Percentiles rank a stretch among this genome's conserved stretches.
phyloP scores from a whole-genome alignment of 441 rosid species.

The Breynia disticha region DNA sequence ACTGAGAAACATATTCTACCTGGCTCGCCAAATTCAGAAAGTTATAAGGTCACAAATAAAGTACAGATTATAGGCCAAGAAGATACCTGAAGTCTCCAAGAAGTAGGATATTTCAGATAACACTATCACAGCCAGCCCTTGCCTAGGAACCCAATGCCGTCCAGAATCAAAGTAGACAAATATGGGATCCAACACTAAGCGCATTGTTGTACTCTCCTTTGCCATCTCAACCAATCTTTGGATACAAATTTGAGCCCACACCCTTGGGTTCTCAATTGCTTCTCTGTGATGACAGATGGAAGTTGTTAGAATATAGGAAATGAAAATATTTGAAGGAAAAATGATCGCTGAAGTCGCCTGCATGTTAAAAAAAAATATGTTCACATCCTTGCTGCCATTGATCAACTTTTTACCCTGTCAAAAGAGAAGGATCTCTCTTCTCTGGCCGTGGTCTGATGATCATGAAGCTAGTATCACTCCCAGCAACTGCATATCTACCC shows the following conservation, averaged over 20 bases:
- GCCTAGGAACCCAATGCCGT: constrained; percentile 65
- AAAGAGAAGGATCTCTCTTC: constrained; percentile 67
- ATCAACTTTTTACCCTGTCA: constrained; percentile 54
- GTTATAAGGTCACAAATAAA: too few relatives aligned
- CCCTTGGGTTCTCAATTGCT: constrained; percentile 73
- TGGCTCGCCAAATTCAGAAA: too few relatives aligned
- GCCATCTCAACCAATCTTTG: constrained; percentile 91
- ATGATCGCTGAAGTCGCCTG: background rate
- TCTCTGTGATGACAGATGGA: constrained; percentile 40
- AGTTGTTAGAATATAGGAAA: background rate
- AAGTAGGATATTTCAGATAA: constrained; percentile 74
- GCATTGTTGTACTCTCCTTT: constrained; percentile 79
- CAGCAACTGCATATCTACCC: constrained; percentile 47
- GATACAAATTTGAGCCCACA: constrained; percentile 92
- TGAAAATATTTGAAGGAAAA: background rate
- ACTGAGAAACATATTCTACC: background rate
- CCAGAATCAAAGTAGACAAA: constrained; percentile 71
- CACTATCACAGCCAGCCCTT: constrained; percentile 70
- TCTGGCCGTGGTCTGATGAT: constrained; percentile 51
- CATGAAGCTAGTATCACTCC: constrained; percentile 40
- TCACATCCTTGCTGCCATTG: background rate
- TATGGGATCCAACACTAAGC: constrained; percentile 77
- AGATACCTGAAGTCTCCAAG: constrained; percentile 65
- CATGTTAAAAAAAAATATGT: background rate
- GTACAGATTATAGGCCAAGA: too few relatives aligned